Evolutionary conservation across 192 early-diverging fungal genomes (phyloP).

Genomic region (Coemansia sp.): DNA sequence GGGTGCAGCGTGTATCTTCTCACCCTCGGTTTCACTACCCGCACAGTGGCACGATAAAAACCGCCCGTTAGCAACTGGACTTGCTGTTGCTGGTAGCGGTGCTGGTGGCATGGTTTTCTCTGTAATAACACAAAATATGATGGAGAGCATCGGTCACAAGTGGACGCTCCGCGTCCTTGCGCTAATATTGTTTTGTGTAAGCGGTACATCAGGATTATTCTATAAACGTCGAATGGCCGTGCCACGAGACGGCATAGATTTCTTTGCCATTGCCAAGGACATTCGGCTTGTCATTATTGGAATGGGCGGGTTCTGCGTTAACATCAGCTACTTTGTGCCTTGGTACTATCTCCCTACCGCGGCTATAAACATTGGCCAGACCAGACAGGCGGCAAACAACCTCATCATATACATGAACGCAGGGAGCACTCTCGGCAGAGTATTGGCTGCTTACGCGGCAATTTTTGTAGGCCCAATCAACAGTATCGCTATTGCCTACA

Average conservation of each 20-base stretch:
- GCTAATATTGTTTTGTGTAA: slow-evolving; percentile 20
- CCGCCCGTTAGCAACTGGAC: slow-evolving; percentile 68
- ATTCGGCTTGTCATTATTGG: slow-evolving; percentile 19
- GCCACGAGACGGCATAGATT: slow-evolving; percentile 11
- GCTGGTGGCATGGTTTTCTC: slow-evolving; percentile 69
- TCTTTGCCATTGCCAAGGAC: slow-evolving; percentile 23
- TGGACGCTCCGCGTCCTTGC: slow-evolving; percentile 39
- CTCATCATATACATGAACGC: slow-evolving; percentile 42
- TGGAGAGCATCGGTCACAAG: slow-evolving; percentile 45
- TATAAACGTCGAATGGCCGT: slow-evolving; percentile 27
- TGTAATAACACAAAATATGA: slow-evolving; percentile 56
- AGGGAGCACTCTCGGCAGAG: slow-evolving; percentile 30
- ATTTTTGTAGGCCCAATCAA: slow-evolving; percentile 30
- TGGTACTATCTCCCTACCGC: slow-evolving; percentile 48
- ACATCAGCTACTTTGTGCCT: slow-evolving; percentile 33
- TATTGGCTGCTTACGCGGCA: slow-evolving; percentile 26
- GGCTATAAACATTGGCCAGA: slow-evolving; percentile 32
- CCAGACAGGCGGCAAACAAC: slow-evolving; percentile 36
- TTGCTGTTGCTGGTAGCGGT: slow-evolving; percentile 73
- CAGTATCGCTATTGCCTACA: slow-evolving; percentile 25
- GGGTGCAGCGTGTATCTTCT: slow-evolving; percentile 63
- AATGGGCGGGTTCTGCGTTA: slow-evolving; percentile 30
- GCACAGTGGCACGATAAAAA: slow-evolving; percentile 69
- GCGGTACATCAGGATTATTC: slow-evolving; percentile 22
- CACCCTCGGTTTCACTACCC: slow-evolving; percentile 67